Conservation (phyloP, 2,329 filamentous ascomycete species). For the Calonectria fujianensis region DNA sequence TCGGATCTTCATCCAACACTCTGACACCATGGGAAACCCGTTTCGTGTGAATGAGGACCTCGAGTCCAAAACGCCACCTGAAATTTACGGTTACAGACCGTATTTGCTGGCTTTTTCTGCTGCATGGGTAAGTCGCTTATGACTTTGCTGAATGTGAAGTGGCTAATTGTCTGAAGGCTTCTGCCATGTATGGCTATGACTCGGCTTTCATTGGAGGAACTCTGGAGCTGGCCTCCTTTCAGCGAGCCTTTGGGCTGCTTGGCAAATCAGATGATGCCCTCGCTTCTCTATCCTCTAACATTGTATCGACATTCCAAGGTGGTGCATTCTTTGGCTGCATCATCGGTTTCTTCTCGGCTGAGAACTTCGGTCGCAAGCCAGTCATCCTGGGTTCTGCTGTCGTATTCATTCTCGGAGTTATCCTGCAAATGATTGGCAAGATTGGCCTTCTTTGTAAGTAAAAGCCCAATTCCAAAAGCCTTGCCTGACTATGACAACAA, state of each 20-base stretch:
- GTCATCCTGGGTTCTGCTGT: conserved; percentile 6
- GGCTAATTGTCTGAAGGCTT: conserved; percentile 7
- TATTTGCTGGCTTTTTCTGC: conserved; percentile 35
- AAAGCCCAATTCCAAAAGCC: not conserved
- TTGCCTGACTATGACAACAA: too few species aligned
- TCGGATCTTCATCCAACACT: not conserved
- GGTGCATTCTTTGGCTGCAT: conserved; percentile 17
- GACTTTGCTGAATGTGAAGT: too few species aligned
- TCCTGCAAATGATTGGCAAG: conserved; percentile 17
- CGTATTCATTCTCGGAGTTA: not conserved
- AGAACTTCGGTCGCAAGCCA: conserved; percentile 10
- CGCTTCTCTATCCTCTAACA: not conserved
- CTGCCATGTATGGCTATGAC: conserved; percentile 25
- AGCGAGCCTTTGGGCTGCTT: conserved; percentile 1
- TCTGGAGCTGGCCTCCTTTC: conserved; percentile 2
- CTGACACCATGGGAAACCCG: not conserved
- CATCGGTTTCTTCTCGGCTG: not conserved
- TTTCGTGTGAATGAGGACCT: conserved; percentile 8
- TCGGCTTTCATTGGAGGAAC: conserved; percentile 21
- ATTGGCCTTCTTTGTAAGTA: conserved; percentile 5
- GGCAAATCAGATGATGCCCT: not conserved
- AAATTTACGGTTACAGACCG: conserved; percentile 32
- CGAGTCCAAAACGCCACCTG: conserved; percentile 15
- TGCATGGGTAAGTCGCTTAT: conserved; percentile 41
- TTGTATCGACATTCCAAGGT: conserved; percentile 17